Base-by-base conservation (phyloP, 2,329 filamentous ascomycete genomes). In the Alternaria brassicae region DNA sequence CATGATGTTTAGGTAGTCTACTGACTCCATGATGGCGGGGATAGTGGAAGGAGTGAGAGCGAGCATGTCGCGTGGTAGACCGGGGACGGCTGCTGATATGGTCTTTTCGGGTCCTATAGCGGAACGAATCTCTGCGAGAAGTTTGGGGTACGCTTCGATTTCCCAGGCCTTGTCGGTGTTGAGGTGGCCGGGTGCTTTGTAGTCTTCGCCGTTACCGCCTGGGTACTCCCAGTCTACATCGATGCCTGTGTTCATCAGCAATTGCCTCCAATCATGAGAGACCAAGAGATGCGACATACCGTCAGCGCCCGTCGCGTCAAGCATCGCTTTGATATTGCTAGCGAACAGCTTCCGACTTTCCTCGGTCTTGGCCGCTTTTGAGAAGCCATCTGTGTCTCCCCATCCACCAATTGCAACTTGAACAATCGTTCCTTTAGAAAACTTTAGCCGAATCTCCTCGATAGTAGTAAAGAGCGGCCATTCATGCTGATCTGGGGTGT, bases 351-450 rank as follows among this genome's bases (percentile, higher is more conserved):
- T 53, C 21, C 79, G 67, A 80, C 79, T 44, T 85, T 83, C 6
- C 0, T 83, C 80, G 3, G 82, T 82, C 50, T 79, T 81, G 2
- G 88, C 86, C 0, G 84, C 89, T 0, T 49, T 73, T 0, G 85
- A 83, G 66, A 91, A 92, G 0, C 88, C 89, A 4, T 77, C 75
- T 0, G 84, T 88, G 57, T 91, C 87, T 0, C 89, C 89, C 90
- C 90, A 92, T 49, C 90, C 90, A 12, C 90, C 90, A 63, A 92
- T 87, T 7, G 90, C 89, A 19, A 92, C 81, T 87, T 88, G 60
- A 5, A 67, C 37, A 3, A 47, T 40, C 1, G 62, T 64, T 0
- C 42, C 53, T 8, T 40, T 6, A 1, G 67, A 45, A 50, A 89
- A 89, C 15, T 84, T 78, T 1, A 77, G 32, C 3, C 72, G 62